A percentile compares a stretch with the other conserved stretches of the same genome.
phyloP scores from a whole-genome alignment of 441 rosid species.

The Daphne laureola region DNA sequence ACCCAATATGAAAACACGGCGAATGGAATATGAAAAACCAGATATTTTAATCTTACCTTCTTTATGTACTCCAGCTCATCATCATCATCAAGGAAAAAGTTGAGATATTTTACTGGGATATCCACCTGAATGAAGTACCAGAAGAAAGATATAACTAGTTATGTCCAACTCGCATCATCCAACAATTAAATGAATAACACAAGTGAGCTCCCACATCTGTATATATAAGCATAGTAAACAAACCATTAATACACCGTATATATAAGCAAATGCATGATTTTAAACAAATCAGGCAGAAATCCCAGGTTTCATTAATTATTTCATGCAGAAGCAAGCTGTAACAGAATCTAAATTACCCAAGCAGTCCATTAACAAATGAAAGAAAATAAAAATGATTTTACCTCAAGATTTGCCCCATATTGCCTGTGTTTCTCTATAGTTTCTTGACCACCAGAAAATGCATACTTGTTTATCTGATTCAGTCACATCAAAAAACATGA shows the following conservation, averaged over 20 bases:
- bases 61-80: conserved; percentile 72
- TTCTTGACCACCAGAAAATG: conserved; percentile 85
- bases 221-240: too few relatives aligned
- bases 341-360: neutral
- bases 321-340: too few relatives aligned
- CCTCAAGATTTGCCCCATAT: conserved; percentile 89
- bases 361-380: neutral
- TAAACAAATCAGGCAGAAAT: neutral
- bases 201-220: too few relatives aligned
- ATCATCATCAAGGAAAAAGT: conserved; percentile 80
- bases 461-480: conserved; percentile 63
- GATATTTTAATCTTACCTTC: conserved; percentile 31
- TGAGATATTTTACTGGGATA: conserved; percentile 70
- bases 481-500: too few relatives aligned
- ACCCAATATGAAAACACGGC: neutral
- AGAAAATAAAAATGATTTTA: conserved; percentile 15
- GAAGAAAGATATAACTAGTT: neutral
- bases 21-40: neutral
- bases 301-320: neutral
- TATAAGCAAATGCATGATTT: neutral
- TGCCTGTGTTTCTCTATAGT: conserved; percentile 56
- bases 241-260: neutral
- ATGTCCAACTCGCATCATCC: too few relatives aligned
- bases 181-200: too few relatives aligned
- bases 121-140: conserved; percentile 52